phyloP scores from a whole-genome alignment of 768 basidiomycete genomes.

The Trametes villosa region DNA sequence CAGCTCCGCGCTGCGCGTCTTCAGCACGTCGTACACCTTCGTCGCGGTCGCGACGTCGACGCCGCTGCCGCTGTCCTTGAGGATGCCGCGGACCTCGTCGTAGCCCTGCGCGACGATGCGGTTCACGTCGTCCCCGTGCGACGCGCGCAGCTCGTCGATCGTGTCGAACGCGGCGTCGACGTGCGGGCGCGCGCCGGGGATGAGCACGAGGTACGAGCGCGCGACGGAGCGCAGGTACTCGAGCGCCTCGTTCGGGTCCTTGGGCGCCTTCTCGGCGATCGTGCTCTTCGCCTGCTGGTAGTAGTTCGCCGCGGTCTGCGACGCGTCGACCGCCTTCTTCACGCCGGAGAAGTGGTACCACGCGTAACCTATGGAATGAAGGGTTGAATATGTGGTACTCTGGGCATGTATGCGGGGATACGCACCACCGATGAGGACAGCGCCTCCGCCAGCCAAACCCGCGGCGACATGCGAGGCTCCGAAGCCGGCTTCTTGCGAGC shows the following conservation, averaged over 20 bases:
- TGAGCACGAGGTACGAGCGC: constrained; percentile 44
- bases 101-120: constrained; percentile 41
- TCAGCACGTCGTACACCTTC: constrained; percentile 35
- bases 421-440: constrained; percentile 36
- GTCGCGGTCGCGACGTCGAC: constrained; percentile 33
- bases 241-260: constrained; percentile 39
- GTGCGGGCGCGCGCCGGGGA: constrained; percentile 44
- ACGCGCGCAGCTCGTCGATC: constrained; percentile 42
- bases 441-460: constrained; percentile 36
- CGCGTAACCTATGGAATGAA: constrained; percentile 31
- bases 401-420: background rate
- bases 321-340: constrained; percentile 42
- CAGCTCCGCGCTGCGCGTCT: constrained; percentile 32
- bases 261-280: constrained; percentile 32
- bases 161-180: constrained; percentile 50
- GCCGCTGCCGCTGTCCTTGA: constrained; percentile 26
- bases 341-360: constrained; percentile 48
- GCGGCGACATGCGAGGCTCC: constrained; percentile 32
- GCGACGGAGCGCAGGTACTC: constrained; percentile 44
- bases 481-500: background rate
- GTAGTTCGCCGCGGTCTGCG: constrained; percentile 33
- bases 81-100: constrained; percentile 38
- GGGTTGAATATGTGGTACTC: background rate
- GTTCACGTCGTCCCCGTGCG: constrained; percentile 46
- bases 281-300: constrained; percentile 32